These are phyloP conservation scores for Mycena filopes DNA, from an alignment of 768 basidiomycete genomes.

Conservation along the genomic window DNA sequence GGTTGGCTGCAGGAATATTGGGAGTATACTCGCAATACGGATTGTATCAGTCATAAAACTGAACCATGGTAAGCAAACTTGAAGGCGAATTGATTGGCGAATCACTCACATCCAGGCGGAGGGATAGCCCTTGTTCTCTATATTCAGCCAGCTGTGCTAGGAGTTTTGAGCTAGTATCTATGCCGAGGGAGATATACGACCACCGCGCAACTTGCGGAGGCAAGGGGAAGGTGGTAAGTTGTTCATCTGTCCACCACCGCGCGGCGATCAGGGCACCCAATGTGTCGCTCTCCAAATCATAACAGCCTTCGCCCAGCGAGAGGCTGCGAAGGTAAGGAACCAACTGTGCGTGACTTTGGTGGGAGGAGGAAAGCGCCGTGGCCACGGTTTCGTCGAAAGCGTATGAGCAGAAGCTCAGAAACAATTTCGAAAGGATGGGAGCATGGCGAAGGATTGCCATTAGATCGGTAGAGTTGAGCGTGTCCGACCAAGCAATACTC, in stretches of 20 bases:
- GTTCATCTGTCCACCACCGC: background rate
- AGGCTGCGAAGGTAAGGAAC: constrained; percentile 5
- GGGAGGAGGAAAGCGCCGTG: background rate
- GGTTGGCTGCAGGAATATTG: too few species aligned
- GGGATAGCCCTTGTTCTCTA: constrained; percentile 16
- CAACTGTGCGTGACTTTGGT: too few species aligned
- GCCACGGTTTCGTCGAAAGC: constrained; percentile 5
- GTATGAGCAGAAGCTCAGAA: background rate
- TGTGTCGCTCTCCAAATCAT: background rate
- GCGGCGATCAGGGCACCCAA: background rate
- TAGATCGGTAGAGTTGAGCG: background rate
- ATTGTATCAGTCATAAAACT: too few species aligned
- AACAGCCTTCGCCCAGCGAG: background rate
- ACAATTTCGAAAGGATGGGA: constrained; percentile 2
- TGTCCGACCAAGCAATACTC: background rate
- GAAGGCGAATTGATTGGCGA: too few species aligned
- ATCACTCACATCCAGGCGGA: background rate
- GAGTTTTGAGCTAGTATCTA: background rate
- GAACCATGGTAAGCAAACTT: too few species aligned
- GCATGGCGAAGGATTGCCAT: constrained; percentile 6
- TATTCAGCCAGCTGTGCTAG: background rate
- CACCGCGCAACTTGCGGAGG: background rate
- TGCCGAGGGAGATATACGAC: background rate
- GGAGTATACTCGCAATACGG: too few species aligned
- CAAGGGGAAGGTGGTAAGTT: background rate